phyloP scores from a whole-genome alignment of 2,329 filamentous ascomycete species.

The Beauveria medogensis region DNA sequence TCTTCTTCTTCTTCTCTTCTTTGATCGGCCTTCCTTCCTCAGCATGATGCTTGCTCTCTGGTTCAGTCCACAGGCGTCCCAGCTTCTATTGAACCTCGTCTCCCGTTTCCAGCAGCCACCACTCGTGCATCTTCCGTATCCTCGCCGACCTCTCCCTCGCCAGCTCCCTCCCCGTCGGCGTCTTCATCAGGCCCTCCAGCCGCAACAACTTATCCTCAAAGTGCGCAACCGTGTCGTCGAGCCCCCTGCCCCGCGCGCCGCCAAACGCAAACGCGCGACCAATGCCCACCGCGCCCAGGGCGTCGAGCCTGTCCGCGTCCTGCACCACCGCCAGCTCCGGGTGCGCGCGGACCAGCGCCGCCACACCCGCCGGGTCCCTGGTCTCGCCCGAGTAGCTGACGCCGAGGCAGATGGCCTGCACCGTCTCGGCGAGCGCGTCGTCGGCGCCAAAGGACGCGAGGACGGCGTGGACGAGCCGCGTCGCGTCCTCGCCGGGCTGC shows the following conservation, averaged over 20 bases:
- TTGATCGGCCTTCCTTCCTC: too few species aligned
- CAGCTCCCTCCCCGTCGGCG: constrained; percentile 43
- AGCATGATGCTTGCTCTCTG: too few species aligned
- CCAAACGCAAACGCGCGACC: constrained; percentile 59
- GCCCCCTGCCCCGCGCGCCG: constrained; percentile 50
- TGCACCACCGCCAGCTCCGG: constrained; percentile 69
- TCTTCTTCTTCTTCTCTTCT: too few species aligned
- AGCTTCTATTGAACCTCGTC: background rate
- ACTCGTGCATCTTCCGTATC: constrained; percentile 43
- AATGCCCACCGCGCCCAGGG: constrained; percentile 79
- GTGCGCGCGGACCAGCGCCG: constrained; percentile 51
- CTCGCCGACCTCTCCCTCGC: constrained; percentile 46
- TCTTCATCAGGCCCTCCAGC: constrained; percentile 59
- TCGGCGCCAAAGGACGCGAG: constrained; percentile 50
- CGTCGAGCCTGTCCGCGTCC: constrained; percentile 88
- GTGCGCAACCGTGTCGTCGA: constrained; percentile 63
- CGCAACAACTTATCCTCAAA: constrained; percentile 68
- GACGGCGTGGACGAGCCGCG: constrained; percentile 46
- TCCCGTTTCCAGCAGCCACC: constrained; percentile 48
- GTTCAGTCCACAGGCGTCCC: too few species aligned
- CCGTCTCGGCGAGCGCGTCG: constrained; percentile 49
- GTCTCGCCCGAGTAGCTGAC: constrained; percentile 71
- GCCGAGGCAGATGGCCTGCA: constrained; percentile 65
- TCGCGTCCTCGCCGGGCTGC: constrained; percentile 44
- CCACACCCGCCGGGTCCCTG: constrained; percentile 52